Percentiles rank a stretch among this genome's conserved stretches.
These are phyloP conservation scores for Sinapis alba DNA, from an alignment of 441 rosid genomes.

Conservation along the genomic window DNA sequence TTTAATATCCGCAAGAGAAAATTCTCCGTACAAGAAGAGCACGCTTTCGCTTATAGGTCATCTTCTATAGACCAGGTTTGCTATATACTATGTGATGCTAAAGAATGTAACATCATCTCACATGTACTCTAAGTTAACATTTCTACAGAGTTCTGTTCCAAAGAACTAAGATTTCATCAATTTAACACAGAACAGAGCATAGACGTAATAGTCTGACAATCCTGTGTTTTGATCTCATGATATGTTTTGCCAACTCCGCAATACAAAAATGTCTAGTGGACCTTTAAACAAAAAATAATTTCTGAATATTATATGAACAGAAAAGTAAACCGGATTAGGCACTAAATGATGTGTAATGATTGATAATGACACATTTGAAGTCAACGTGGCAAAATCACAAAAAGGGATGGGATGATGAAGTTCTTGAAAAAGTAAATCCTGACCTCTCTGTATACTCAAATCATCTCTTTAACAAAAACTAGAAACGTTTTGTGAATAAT, in stretches of 20 bases:
- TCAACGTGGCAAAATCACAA: conserved; percentile 25
- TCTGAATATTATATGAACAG: background rate
- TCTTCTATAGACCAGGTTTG: too few relatives aligned
- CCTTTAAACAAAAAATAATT: background rate
- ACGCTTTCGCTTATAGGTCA: too few relatives aligned
- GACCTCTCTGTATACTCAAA: conserved; percentile 10
- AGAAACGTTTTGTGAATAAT: background rate
- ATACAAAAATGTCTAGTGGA: background rate
- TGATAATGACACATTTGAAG: conserved; percentile 4
- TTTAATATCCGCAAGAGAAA: conserved; percentile 7
- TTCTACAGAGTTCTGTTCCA: background rate
- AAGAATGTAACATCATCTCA: background rate
- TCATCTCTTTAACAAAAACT: background rate
- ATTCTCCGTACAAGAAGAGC: too few relatives aligned
- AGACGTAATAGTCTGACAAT: background rate
- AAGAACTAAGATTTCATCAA: background rate
- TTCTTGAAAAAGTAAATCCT: background rate
- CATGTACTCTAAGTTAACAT: background rate
- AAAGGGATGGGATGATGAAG: background rate
- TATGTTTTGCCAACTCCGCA: background rate
- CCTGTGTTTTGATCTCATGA: background rate
- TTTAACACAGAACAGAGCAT: background rate
- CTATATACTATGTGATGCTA: background rate
- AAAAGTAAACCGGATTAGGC: background rate
- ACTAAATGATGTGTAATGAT: background rate